phyloP scores from a whole-genome alignment of 2,329 filamentous ascomycete species.

The Lasiodiplodia sp. region DNA sequence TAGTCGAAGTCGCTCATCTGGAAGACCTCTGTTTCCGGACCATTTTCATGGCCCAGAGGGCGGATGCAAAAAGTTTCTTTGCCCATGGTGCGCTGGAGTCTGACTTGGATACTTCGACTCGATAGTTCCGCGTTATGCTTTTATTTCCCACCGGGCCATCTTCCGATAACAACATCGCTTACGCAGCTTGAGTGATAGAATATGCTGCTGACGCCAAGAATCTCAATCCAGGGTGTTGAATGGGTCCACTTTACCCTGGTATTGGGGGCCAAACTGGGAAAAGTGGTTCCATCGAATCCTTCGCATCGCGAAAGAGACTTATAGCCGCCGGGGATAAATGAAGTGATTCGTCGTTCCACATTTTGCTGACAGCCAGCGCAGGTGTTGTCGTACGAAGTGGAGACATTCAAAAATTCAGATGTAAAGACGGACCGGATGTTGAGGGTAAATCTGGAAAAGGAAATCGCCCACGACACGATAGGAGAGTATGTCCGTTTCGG shows the following conservation, averaged over 20 bases:
- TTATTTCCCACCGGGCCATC: neutral
- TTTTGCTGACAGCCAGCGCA: neutral
- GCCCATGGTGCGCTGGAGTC: neutral
- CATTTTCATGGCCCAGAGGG: neutral
- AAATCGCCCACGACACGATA: neutral
- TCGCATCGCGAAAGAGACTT: neutral
- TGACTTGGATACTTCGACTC: neutral
- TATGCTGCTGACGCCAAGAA: neutral
- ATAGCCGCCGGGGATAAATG: neutral
- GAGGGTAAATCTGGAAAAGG: neutral
- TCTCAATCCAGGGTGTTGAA: neutral
- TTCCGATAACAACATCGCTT: neutral
- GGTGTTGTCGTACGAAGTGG: neutral
- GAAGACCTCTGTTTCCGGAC: neutral
- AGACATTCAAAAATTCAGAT: neutral
- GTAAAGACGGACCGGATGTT: neutral
- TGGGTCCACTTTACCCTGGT: neutral
- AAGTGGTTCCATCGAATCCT: neutral
- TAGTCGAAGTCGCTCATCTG: slow-evolving; percentile 2
- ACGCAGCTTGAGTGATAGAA: neutral
- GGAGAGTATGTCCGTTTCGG: neutral
- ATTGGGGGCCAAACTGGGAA: neutral
- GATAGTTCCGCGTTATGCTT: neutral
- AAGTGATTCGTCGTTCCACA: neutral
- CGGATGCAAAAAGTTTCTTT: slow-evolving; percentile 3